Conservation (phyloP, 2,329 filamentous ascomycete genomes). For the Fusarium cyanostomum region DNA sequence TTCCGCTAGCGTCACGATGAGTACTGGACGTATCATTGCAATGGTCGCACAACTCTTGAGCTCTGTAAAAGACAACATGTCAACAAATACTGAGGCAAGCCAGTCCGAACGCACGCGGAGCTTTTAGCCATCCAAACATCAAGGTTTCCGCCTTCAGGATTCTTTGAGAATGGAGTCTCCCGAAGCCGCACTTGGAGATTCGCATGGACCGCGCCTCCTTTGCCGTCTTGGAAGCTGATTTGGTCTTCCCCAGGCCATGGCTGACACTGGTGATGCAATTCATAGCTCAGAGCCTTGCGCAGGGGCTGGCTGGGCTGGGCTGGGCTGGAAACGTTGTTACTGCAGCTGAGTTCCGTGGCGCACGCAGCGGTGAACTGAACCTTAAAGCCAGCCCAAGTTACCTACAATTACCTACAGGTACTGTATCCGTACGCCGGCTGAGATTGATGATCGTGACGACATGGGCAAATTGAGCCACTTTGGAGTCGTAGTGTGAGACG, state of each 20-base stretch:
- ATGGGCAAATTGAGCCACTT: slow-evolving; percentile 24
- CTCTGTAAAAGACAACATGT: slow-evolving; percentile 5
- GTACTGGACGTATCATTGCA: slow-evolving; percentile 10
- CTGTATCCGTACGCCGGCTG: neutral
- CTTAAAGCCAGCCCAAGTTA: neutral
- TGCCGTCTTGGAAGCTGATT: neutral
- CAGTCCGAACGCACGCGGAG: slow-evolving; percentile 23
- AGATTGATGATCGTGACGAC: slow-evolving; percentile 7
- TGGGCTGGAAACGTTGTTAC: slow-evolving; percentile 19
- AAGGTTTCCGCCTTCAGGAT: slow-evolving; percentile 5
- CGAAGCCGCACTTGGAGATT: slow-evolving; percentile 2
- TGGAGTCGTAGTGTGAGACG: slow-evolving; percentile 5
- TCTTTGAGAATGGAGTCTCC: neutral
- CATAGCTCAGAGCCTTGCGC: slow-evolving; percentile 33
- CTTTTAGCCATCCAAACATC: slow-evolving; percentile 1
- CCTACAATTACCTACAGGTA: slow-evolving; percentile 1
- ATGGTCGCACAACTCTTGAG: neutral
- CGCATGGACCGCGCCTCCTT: neutral
- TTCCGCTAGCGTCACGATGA: slow-evolving; percentile 20
- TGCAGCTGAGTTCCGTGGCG: neutral
- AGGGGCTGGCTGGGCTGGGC: too few species aligned
- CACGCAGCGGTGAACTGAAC: slow-evolving; percentile 10
- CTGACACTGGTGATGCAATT: slow-evolving; percentile 33
- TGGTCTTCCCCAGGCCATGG: slow-evolving; percentile 15
- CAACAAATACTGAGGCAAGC: slow-evolving; percentile 18